A percentile compares a stretch with the other conserved stretches of the same genome.
phyloP scores from a whole-genome alignment of 345 rosid species.

The Abelmoschus esculentus region DNA sequence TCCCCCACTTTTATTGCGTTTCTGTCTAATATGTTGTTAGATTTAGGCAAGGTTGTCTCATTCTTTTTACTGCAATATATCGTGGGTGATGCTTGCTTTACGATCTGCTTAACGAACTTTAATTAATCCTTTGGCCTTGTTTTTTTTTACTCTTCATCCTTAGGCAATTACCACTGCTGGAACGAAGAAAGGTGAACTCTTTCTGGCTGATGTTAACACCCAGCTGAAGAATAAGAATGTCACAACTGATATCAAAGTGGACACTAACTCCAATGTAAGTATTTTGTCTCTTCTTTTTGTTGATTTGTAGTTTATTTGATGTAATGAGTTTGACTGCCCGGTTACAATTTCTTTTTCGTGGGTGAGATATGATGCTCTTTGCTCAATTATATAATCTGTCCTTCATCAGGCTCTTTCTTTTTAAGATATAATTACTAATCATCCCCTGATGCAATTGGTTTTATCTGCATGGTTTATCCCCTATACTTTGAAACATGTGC shows the following conservation, averaged over 20 bases:
- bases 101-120: not conserved
- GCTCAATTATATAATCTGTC: not conserved
- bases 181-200: constrained; percentile 65
- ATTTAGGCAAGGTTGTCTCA: not conserved
- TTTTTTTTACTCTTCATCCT: not conserved
- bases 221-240: constrained; percentile 82
- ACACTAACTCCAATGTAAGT: constrained; percentile 72
- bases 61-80: not conserved
- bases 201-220: constrained; percentile 76
- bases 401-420: not conserved
- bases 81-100: not conserved
- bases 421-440: not conserved
- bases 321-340: not conserved
- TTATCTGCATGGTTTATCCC: not conserved
- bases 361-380: not conserved
- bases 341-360: not conserved
- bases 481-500: not conserved
- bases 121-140: not conserved
- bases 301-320: not conserved
- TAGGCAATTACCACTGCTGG: constrained; percentile 75
- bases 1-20: no score
- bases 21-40: no score
- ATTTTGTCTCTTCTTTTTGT: not conserved
- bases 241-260: constrained; percentile 90
- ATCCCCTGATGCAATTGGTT: not conserved